phyloP scores from a whole-genome alignment of 306 rosid genomes.

The Pyrus communis region DNA sequence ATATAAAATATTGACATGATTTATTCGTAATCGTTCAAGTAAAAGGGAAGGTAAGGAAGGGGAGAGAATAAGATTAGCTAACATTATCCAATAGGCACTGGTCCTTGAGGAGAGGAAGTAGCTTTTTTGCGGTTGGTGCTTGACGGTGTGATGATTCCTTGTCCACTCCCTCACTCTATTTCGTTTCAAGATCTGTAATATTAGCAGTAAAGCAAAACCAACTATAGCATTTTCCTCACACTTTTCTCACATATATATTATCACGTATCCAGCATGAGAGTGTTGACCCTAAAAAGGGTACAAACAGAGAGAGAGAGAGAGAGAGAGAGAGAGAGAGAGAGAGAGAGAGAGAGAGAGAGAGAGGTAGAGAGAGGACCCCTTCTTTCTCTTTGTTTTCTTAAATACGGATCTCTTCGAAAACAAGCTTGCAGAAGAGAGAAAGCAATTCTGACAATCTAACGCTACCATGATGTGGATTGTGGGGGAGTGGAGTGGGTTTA shows the following conservation, averaged over 20 bases:
- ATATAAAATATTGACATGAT: too few species aligned
- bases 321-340: neutral
- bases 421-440: slow-evolving; percentile 8
- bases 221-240: neutral
- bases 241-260: neutral
- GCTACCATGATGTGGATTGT: neutral
- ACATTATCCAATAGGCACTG: neutral
- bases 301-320: neutral
- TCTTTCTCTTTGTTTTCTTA: neutral
- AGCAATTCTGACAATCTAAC: neutral
- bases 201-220: slow-evolving; percentile 27
- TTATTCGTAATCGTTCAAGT: too few species aligned
- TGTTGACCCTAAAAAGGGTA: too few species aligned
- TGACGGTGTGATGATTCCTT: slow-evolving; percentile 44
- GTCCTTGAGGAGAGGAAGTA: neutral
- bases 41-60: fast-evolving
- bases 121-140: slow-evolving; percentile 24
- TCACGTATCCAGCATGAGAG: neutral
- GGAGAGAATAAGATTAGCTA: neutral
- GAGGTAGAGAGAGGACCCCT: neutral
- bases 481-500: neutral
- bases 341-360: too few species aligned
- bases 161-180: slow-evolving; percentile 12
- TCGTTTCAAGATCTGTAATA: slow-evolving; percentile 20
- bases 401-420: neutral